Conservation (phyloP, 495 filamentous ascomycete species). For the Chaetomium tenue region DNA sequence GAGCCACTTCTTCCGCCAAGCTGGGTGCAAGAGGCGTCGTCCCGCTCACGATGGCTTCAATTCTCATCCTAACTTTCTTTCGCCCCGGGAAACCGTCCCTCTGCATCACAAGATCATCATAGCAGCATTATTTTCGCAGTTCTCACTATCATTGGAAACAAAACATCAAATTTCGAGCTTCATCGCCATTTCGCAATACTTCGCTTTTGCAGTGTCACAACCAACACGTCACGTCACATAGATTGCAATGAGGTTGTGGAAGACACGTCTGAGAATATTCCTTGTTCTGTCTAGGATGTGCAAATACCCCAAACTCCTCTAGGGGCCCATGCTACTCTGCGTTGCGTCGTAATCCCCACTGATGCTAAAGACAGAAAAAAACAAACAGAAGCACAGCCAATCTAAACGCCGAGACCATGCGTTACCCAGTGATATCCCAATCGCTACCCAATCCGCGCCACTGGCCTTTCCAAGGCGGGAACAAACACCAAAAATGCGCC, state of each 20-base stretch:
- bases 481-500: background rate
- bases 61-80: background rate
- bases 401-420: conserved; percentile 20
- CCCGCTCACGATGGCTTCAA: background rate
- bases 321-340: conserved; percentile 14
- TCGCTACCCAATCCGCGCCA: conserved; percentile 11
- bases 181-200: background rate
- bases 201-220: background rate
- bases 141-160: background rate
- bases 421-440: conserved; percentile 4
- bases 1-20: background rate
- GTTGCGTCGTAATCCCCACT: conserved; percentile 9
- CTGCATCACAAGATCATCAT: background rate
- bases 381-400: conserved; percentile 1
- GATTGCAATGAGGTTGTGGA: background rate
- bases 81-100: background rate
- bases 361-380: background rate
- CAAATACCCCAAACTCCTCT: background rate
- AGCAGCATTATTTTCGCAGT: no score
- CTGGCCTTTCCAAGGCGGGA: background rate
- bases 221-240: background rate
- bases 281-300: background rate
- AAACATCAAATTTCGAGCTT: background rate
- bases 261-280: background rate
- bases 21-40: background rate